These are phyloP conservation scores for Lachnellula occidentalis DNA, from an alignment of 2,329 filamentous ascomycete genomes.

Conservation along the genomic window DNA sequence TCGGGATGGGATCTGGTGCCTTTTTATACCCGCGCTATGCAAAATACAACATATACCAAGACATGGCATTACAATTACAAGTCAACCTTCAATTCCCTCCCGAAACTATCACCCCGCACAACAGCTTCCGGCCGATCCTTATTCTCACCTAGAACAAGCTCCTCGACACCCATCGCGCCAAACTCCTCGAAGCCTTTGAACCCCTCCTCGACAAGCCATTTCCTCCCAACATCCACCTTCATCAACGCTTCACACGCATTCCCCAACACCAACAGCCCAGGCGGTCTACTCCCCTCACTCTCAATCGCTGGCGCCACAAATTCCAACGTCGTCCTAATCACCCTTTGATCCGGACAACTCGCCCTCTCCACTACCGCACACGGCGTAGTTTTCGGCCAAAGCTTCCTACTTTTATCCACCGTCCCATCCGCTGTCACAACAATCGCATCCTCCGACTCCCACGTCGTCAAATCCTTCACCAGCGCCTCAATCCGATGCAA, in stretches of 20 bases:
- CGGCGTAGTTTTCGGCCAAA: conserved; percentile 74
- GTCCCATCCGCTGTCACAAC: conserved; percentile 31
- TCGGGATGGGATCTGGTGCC: background rate
- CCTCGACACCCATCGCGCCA: conserved; percentile 14
- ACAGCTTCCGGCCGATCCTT: conserved; percentile 7
- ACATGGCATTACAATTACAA: no score
- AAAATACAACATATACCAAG: no score
- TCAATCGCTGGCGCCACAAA: conserved; percentile 79
- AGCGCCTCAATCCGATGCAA: conserved; percentile 76
- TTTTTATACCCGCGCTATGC: no score
- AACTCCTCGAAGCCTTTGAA: conserved; percentile 63
- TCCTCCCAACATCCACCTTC: conserved; percentile 48
- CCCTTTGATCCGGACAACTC: conserved; percentile 87
- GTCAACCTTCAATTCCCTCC: conserved; percentile 15
- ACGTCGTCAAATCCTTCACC: conserved; percentile 60
- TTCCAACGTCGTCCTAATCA: conserved; percentile 80
- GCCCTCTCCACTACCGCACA: conserved; percentile 92
- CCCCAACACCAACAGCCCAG: conserved; percentile 82
- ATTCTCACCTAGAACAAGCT: conserved; percentile 6
- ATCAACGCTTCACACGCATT: conserved; percentile 75
- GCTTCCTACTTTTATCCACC: conserved; percentile 29
- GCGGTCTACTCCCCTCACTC: conserved; percentile 81
- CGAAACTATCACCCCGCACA: conserved; percentile 16
- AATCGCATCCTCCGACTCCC: conserved; percentile 33
- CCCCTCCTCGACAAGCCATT: conserved; percentile 84